A percentile compares a stretch with the other conserved stretches of the same genome.
Evolutionary conservation across 139 green algal species (phyloP).

Genomic region (Pleodorina starrii): DNA sequence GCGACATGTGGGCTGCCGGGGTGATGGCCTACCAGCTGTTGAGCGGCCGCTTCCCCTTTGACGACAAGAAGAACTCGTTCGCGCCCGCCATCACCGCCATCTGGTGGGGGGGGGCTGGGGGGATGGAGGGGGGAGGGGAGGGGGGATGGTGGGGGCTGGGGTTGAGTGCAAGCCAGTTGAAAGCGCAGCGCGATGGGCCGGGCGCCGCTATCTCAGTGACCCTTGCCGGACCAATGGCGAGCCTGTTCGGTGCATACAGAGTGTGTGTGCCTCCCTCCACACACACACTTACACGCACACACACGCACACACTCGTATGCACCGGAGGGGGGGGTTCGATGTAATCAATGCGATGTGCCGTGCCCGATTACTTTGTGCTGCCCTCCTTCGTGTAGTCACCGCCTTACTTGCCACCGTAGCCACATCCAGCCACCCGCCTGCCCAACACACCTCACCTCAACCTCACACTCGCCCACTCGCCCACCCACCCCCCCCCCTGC

Average conservation of each 20-base stretch:
- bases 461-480: not conserved
- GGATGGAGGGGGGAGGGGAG: too few relatives aligned
- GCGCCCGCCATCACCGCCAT: constrained; percentile 81
- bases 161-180: too few relatives aligned
- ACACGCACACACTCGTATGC: not conserved
- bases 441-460: not conserved
- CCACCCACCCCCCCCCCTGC: not conserved
- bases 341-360: too few relatives aligned
- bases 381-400: not conserved
- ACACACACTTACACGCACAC: not conserved
- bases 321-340: too few relatives aligned
- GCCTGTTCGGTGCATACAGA: too few relatives aligned
- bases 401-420: not conserved
- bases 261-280: too few relatives aligned
- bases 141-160: too few relatives aligned
- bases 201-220: too few relatives aligned
- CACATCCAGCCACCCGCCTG: not conserved
- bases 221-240: too few relatives aligned
- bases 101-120: constrained; percentile 60
- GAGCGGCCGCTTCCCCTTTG: constrained; percentile 86
- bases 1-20: constrained; percentile 88
- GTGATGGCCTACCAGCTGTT: constrained; percentile 93
- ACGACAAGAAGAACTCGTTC: constrained; percentile 82
- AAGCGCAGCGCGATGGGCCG: too few relatives aligned
- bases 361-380: too few relatives aligned